Conservation (phyloP, 805 yeast species). For the Isabelozyma heimii region DNA sequence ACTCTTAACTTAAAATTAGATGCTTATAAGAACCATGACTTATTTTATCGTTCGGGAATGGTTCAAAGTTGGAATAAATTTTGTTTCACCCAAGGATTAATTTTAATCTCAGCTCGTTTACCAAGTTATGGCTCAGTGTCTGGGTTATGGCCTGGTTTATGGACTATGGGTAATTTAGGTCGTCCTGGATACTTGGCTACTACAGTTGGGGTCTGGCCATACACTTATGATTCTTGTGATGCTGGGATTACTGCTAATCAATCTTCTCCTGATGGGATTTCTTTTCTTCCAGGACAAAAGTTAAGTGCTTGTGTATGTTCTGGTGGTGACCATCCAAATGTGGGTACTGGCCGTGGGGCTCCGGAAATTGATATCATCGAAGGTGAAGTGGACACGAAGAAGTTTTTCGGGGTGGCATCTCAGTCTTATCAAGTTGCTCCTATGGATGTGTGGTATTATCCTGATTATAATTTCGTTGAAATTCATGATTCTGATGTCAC, state of each 20-base stretch:
- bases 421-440: conserved; percentile 95
- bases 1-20: conserved; percentile 69
- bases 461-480: conserved; percentile 77
- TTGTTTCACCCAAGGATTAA: conserved; percentile 80
- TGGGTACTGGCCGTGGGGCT: conserved; percentile 88
- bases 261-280: conserved; percentile 84
- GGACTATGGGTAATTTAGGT: conserved; percentile 92
- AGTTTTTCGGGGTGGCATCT: conserved; percentile 65
- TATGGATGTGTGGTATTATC: conserved; percentile 87
- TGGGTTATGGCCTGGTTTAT: conserved; percentile 95
- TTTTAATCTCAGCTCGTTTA: conserved; percentile 73
- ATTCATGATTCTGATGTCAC: conserved; percentile 67
- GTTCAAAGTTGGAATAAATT: conserved; percentile 88
- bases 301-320: conserved; percentile 75
- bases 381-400: conserved; percentile 63
- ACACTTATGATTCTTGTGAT: conserved; percentile 81
- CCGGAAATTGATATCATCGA: conserved; percentile 92
- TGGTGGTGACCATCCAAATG: conserved; percentile 84
- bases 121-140: conserved; percentile 77
- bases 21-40: conserved; percentile 74
- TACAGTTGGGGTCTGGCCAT: conserved; percentile 95
- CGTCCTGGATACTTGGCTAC: conserved; percentile 88
- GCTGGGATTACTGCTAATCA: conserved; percentile 95
- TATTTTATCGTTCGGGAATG: conserved; percentile 88
- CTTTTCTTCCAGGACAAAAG: conserved; percentile 82